Conservation (phyloP, 2,329 filamentous ascomycete species). For the Kalmusia sp. region DNA sequence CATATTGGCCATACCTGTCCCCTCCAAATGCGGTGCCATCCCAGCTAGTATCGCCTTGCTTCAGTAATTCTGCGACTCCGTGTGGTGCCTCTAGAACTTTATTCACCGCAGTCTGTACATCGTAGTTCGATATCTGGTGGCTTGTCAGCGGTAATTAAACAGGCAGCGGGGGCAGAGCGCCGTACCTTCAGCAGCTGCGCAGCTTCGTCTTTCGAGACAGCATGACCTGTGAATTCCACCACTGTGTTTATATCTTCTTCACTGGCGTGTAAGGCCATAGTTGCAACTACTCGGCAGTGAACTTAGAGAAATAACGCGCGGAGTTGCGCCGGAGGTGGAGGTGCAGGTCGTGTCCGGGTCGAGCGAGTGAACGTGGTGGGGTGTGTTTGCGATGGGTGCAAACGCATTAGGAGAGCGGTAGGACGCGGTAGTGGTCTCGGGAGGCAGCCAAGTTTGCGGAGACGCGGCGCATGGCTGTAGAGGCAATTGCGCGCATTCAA, state of each 20-base stretch:
- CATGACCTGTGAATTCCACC: constrained; percentile 17
- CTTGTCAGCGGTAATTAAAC: constrained; percentile 7
- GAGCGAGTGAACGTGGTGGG: background rate
- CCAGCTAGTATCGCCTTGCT: constrained; percentile 33
- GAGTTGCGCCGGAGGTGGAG: constrained; percentile 11
- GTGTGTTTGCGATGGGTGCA: background rate
- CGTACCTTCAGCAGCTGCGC: constrained; percentile 23
- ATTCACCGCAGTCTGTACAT: constrained; percentile 29
- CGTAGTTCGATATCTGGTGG: constrained; percentile 30
- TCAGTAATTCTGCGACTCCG: constrained; percentile 27
- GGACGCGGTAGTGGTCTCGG: background rate
- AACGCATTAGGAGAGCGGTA: background rate
- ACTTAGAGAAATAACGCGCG: background rate
- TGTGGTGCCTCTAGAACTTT: constrained; percentile 25
- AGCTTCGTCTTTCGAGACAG: constrained; percentile 24
- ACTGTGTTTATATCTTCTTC: constrained; percentile 18
- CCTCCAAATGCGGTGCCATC: constrained; percentile 38
- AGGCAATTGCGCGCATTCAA: constrained; percentile 9
- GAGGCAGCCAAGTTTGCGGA: background rate
- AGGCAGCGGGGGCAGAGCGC: background rate
- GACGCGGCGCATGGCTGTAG: constrained; percentile 4
- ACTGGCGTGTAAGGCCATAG: constrained; percentile 5
- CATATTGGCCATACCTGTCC: constrained; percentile 39
- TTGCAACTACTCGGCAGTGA: constrained; percentile 1
- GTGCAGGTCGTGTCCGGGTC: background rate